phyloP scores from a whole-genome alignment of 805 yeast genomes.

The Nakazawaea siamensis region DNA sequence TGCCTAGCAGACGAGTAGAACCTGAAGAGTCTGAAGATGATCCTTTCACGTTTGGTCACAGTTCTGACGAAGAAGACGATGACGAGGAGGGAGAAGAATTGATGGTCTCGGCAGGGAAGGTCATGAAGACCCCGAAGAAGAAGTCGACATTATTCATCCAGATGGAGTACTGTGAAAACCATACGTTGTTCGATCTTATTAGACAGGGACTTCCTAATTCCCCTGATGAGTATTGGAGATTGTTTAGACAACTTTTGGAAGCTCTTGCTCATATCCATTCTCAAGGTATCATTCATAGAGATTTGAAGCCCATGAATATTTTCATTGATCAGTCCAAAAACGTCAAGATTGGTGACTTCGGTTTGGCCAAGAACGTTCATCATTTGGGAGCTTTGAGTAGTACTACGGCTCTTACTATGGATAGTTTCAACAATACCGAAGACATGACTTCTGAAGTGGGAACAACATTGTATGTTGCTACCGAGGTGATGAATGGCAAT shows the following conservation, averaged over 20 bases:
- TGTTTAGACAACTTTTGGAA: constrained; percentile 79
- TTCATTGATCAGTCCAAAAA: constrained; percentile 87
- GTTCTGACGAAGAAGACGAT: constrained; percentile 9
- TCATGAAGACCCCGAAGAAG: constrained; percentile 17
- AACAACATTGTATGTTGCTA: constrained; percentile 87
- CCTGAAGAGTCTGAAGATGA: constrained; percentile 18
- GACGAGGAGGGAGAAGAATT: not conserved
- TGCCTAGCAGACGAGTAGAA: constrained; percentile 33
- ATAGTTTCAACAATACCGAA: constrained; percentile 32
- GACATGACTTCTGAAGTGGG: constrained; percentile 92
- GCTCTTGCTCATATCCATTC: constrained; percentile 88
- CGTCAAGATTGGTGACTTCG: constrained; percentile 94
- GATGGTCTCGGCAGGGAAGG: constrained; percentile 1
- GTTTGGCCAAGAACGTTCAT: constrained; percentile 87
- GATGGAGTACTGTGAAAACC: constrained; percentile 98
- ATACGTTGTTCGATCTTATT: constrained; percentile 78
- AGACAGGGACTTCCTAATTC: constrained; percentile 64
- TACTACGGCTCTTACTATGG: constrained; percentile 12
- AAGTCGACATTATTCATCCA: constrained; percentile 83
- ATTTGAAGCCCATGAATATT: constrained; percentile 90
- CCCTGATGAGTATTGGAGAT: constrained; percentile 81
- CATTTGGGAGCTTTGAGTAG: constrained; percentile 21
- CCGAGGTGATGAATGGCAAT: constrained; percentile 69
- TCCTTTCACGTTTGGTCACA: constrained; percentile 13
- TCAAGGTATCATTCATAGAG: constrained; percentile 92